phyloP scores from a whole-genome alignment of 2,329 filamentous ascomycete species.

The Pyrenophora tritici-repentis region DNA sequence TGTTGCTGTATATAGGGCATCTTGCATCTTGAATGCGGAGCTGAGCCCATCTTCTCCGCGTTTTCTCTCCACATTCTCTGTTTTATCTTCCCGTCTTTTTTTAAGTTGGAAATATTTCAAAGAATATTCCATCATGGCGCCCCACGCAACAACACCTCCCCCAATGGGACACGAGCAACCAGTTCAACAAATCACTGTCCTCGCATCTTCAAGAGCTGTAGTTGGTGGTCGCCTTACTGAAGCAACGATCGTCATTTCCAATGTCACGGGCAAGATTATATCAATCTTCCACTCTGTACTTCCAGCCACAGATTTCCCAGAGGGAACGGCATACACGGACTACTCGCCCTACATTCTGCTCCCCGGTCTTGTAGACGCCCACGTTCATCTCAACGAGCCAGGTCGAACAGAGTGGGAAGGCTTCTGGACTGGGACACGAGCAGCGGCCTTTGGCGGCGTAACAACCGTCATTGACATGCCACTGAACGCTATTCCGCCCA shows the following conservation, averaged over 20 bases:
- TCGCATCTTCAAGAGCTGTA: constrained; percentile 83
- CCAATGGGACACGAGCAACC: constrained; percentile 34
- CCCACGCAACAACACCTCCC: constrained; percentile 44
- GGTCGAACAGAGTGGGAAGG: constrained; percentile 98
- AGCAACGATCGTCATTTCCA: constrained; percentile 81
- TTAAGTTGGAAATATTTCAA: neutral
- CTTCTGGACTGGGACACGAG: constrained; percentile 91
- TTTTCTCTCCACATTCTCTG: constrained; percentile 3
- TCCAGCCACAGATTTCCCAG: constrained; percentile 74
- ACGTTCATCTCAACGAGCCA: constrained; percentile 97
- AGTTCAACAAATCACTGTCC: constrained; percentile 65
- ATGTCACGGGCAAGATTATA: constrained; percentile 80
- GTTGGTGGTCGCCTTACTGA: constrained; percentile 77
- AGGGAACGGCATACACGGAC: constrained; percentile 75
- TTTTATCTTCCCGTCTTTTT: constrained; percentile 12
- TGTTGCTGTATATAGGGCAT: constrained; percentile 27
- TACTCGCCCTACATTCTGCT: constrained; percentile 84
- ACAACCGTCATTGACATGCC: constrained; percentile 99
- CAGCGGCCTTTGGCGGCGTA: constrained; percentile 92
- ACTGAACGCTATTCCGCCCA: constrained; percentile 93
- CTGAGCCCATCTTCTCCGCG: constrained; percentile 3
- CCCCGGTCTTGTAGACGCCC: constrained; percentile 91
- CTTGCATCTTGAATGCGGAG: constrained; percentile 15
- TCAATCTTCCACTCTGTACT: constrained; percentile 74
- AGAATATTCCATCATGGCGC: constrained; percentile 37